Base-by-base conservation (phyloP, 164 flowering plant species). In the Sedum album region DNA sequence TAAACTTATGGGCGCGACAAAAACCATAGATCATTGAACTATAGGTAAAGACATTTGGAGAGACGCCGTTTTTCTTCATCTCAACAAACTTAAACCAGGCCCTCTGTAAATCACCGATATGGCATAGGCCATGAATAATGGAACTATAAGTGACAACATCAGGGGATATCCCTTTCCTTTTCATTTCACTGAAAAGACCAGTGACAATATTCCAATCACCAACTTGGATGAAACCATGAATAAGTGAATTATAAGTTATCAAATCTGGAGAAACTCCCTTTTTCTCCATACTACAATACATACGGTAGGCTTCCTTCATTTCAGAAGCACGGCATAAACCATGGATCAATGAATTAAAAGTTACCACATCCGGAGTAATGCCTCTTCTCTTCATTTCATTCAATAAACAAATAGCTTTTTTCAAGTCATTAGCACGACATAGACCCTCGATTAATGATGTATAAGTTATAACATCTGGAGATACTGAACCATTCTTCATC, bases 271-370 rank as follows among this genome's bases (percentile, higher is more conserved):
- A 48, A 48, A 48, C 53, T 48, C 53, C 53, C 53, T 48, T 48
- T 48, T 48, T 48, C 21, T 18, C 53, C 53, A 48, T 48, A 18
- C 21, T 20, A 18, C 53, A 48, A 48, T 20, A 20, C 53, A 48
- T 48, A 48, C 53, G 53, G 53, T 48, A 48, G 21, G 53, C 53
- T 48, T 48, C 53, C 53, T 48, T 48, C 53, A 48, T 48, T 48
- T 48, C 53, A 20, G 53, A 48, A 48, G 53, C 53, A 4, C 53
- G 53, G 21, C 53, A 48, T 48, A 48, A 48, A 48, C 53, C 53
- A 18, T 23, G 53, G 21, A 48, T 48, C 53, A 48, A 48, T 48
- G 53, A 48, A 48, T 48, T 48, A 48, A 48, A 48, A 18, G 53
- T 20, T 48, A 48, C 7, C 53, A 48, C 53, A 20, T 48, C 53